Percentiles rank a stretch among this genome's conserved stretches.
These are phyloP conservation scores for Aphanomyces euteiches DNA, from an alignment of 352 stramenopile species.

Conservation along the genomic window DNA sequence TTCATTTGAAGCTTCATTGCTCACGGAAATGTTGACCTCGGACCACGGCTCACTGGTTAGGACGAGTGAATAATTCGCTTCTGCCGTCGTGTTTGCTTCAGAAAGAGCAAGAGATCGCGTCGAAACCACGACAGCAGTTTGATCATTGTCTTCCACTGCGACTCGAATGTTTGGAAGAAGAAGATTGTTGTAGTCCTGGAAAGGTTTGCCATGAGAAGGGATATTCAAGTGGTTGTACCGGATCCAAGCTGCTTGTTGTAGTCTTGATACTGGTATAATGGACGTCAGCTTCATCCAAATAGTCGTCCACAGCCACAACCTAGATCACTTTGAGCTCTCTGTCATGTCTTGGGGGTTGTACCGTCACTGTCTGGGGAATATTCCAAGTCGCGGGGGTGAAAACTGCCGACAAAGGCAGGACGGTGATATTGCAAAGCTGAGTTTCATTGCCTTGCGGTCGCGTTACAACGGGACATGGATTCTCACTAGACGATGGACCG, in stretches of 20 bases:
- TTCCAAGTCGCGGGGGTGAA: constrained; percentile 59
- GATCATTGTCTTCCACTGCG: constrained; percentile 64
- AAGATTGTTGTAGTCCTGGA: constrained; percentile 44
- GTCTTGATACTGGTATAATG: constrained; percentile 56
- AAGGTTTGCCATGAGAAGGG: background rate
- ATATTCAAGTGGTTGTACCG: constrained; percentile 23
- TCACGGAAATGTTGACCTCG: constrained; percentile 72
- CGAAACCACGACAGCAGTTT: constrained; percentile 49
- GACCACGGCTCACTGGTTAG: constrained; percentile 60
- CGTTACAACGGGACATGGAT: constrained; percentile 38
- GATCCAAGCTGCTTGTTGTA: constrained; percentile 44
- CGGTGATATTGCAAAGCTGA: constrained; percentile 63
- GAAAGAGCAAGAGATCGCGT: constrained; percentile 39
- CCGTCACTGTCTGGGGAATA: constrained; percentile 52
- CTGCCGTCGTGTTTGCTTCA: constrained; percentile 36
- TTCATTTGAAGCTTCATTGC: constrained; percentile 53
- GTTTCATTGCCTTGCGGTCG: constrained; percentile 8
- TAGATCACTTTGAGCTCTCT: constrained; percentile 10
- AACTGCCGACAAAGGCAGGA: constrained; percentile 44
- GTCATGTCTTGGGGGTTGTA: background rate
- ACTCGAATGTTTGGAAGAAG: constrained; percentile 64
- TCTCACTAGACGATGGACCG: constrained; percentile 31
- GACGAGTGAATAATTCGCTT: constrained; percentile 42
- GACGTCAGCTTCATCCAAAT: constrained; percentile 60
- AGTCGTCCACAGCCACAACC: constrained; percentile 64